Base-by-base conservation (phyloP, 495 filamentous ascomycete species). In the Cudoniella acicularis region DNA sequence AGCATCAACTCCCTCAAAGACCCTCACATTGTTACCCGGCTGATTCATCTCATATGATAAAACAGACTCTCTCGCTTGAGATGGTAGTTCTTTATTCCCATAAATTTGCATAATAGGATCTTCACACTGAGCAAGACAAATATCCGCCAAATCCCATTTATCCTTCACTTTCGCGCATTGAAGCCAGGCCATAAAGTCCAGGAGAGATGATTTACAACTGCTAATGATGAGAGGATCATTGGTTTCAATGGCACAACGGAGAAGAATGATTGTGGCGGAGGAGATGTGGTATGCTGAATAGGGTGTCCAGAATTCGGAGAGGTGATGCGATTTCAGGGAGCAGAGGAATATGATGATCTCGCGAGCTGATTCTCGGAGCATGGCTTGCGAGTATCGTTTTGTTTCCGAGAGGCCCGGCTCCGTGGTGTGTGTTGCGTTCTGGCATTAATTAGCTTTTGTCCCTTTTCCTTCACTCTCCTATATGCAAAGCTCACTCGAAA, bases 161-260 rank as follows among this genome's bases (percentile, higher is more conserved):
- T 53, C 22, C 9, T 3, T n/a, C 16, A 46, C 49, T 25, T 30
- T 53, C 1, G 49, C 57, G 1, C 26, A 2, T 1, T 16, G 23
- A 10, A 59, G 42, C 22, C 41, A 47, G 10, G 18, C 1, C 25
- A 59, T 26, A 9, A 49, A 20, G 20, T 27, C 17, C 2, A 10
- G 13, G 17, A 59, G 25, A 10, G 45, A 42, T 2, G 3, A 10
- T 26, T 27, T 52, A 17, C 49, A 53, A 16, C 2, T 24, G 2
- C 45, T 30, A 3, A 6, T 6, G 17, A 52, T 21, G 9, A 11
- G 3, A 3, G 6, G 3, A 30, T 59, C 30, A 3, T 23, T 26
- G 1, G 56, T 46, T n/a, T 59, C 56, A 27, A 59, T 52, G 1
- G 56, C 21, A 30, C 56, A 59, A 1, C 56, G 56, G 4, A 59